Conservation (phyloP, 768 basidiomycete species). For the Neoboletus brunneissimus region DNA sequence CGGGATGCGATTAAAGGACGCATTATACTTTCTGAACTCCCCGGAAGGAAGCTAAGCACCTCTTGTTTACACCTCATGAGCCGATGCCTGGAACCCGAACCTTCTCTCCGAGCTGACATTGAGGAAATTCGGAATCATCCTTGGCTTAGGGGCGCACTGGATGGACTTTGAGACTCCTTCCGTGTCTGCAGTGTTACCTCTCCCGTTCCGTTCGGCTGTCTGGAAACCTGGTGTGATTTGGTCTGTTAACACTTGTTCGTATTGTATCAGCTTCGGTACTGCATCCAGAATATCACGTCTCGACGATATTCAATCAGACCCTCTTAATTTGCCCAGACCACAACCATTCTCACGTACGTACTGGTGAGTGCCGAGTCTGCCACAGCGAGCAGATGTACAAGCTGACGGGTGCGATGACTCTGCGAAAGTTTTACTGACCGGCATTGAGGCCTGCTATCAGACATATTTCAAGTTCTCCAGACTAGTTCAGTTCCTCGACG, state of each 20-base stretch:
- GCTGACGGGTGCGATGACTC: background rate
- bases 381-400: background rate
- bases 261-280: conserved; percentile 14
- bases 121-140: conserved; percentile 75
- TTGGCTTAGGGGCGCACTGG: conserved; percentile 56
- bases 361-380: background rate
- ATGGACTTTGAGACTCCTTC: conserved; percentile 16
- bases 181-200: conserved; percentile 9
- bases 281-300: background rate
- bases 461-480: background rate
- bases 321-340: background rate
- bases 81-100: conserved; percentile 83
- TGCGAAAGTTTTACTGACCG: background rate
- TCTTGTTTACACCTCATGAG: conserved; percentile 61
- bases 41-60: conserved; percentile 39
- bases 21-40: conserved; percentile 48
- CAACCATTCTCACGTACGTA: background rate
- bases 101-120: conserved; percentile 75
- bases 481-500: no score
- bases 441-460: background rate
- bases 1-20: conserved; percentile 71
- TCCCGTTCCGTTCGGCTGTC: background rate
- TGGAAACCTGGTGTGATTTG: conserved; percentile 8
- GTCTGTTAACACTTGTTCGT: conserved; percentile 5
- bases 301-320: background rate